phyloP scores from a whole-genome alignment of 1,284 basidiomycete genomes.

The Phenoliferia sp. region DNA sequence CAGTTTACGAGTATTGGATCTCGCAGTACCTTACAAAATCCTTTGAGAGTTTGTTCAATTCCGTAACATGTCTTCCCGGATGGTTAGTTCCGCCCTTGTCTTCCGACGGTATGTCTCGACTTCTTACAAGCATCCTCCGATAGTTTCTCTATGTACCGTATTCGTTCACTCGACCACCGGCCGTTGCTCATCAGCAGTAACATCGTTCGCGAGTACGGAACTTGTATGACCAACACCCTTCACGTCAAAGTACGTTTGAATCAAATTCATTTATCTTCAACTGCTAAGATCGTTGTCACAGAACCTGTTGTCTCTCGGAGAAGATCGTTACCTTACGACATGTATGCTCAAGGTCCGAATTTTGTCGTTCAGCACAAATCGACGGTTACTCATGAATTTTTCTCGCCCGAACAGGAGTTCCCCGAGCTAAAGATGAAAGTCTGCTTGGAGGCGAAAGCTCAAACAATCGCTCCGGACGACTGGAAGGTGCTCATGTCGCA shows the following conservation, averaged over 20 bases:
- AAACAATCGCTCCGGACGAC: conserved; percentile 75
- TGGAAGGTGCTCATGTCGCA: conserved; percentile 96
- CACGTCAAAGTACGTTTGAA: conserved; percentile 65
- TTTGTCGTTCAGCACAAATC: conserved; percentile 39
- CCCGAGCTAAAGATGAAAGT: conserved; percentile 89
- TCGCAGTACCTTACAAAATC: conserved; percentile 97
- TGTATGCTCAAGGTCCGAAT: conserved; percentile 66
- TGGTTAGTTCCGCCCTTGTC: conserved; percentile 37
- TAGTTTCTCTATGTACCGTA: conserved; percentile 92
- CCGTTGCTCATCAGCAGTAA: conserved; percentile 61
- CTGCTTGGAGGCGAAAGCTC: conserved; percentile 82
- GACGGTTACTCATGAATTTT: conserved; percentile 1
- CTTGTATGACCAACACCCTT: conserved; percentile 92
- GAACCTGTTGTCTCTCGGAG: conserved; percentile 91
- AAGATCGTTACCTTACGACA: conserved; percentile 97
- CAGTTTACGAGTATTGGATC: conserved; percentile 96
- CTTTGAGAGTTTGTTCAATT: conserved; percentile 93
- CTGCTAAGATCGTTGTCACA: conserved; percentile 21
- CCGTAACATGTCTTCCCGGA: conserved; percentile 92
- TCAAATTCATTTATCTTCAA: not conserved
- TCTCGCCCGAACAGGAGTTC: conserved; percentile 56
- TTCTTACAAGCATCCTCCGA: conserved; percentile 36
- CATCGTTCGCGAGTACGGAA: conserved; percentile 87
- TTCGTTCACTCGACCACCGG: conserved; percentile 80
- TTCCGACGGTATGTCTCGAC: too few relatives aligned